Evolutionary conservation across 495 filamentous ascomycete genomes (phyloP), one percentile per base, ranked within the genome.

Genomic region (Sphaerosporella brunnea): DNA sequence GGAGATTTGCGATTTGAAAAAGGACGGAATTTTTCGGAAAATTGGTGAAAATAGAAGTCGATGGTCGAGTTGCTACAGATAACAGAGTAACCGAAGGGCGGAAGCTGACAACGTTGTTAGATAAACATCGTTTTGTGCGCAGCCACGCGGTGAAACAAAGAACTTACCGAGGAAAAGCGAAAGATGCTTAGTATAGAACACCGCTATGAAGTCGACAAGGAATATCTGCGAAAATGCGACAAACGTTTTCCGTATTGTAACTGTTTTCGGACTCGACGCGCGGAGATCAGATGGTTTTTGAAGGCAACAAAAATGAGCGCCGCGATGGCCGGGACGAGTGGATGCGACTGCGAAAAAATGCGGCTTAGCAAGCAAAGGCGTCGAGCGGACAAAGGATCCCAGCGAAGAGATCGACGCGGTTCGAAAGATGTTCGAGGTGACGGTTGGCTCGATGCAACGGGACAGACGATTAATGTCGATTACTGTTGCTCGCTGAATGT

Each of bases 1-100:
- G 10, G 5, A 25, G 19, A 43, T 37, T 37, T 37, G 35, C 35
- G 35, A 37, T 18, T 37, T 15, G 18, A 37, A 37, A 32, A 5
- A 13, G 28, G 13, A 32, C n/a, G n/a, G n/a, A n/a, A 13, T 32
- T 32, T 32, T 32, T 13, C 28, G 28, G 28, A 32, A 32, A 32
- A 32, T 32, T 32, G 28, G 28, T 5, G 13, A 40, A 40, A 40
- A 9, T 7, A 15, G 16, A 37, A 4, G 35, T 4, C 8, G 35
- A 9, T 37, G 13, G 37, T 32, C 13, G 28, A 5, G 5, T 37
- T 37, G 40, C 7, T 43, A 23, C 21, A 1, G 40, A 43, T 43
- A 43, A 43, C 24, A 18, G 23, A 24, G 21, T 43, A 43, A 43
- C 40, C 40, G 40, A 25, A 18, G 9, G 40, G n/a, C n/a, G 13